Base-by-base conservation (phyloP, 1,284 basidiomycete genomes). In the Ustilago esculenta region DNA sequence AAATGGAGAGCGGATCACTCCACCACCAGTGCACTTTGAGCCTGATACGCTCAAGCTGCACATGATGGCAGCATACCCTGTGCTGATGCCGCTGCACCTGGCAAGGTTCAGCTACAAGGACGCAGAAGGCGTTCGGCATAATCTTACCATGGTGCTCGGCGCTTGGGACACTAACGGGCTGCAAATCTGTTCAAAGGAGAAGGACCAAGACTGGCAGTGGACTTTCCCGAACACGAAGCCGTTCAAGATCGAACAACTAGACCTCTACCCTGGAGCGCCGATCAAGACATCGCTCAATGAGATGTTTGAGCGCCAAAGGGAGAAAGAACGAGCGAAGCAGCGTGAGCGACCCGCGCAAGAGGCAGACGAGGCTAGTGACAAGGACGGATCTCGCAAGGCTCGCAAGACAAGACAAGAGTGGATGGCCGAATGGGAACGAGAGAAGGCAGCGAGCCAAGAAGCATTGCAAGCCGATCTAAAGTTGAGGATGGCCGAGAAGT, bases 81-180 rank as follows among this genome's bases (percentile, higher is more conserved):
- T 71, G 33, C 46, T 71, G 23, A 66, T 71, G 58, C 68, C 68
- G 21, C 39, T 71, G 4, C 63, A 71, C 33, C 35, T 71, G 53
- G 63, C 63, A 9, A 47, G 66, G 14, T 61, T 49, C 43, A 58
- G 57, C 53, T 71, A 63, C 24, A 33, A 25, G 15, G 51, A 61
- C 10, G 15, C 25, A 23, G 46, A 49, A 8, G 58, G 44, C 12
- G 58, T 47, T 4, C 29, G 7, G 18, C 46, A 52, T 8, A 25
- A 30, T 23, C 33, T 71, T 36, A 71, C 63, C 9, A 44, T 57
- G 29, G 68, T 66, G 12, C 20, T 66, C 12, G 68, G 63, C 4
- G 68, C 50, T 10, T 71, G 67, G 67, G 60, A 70, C 15, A 33
- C 47, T 12, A 58, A 41, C 9, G 66, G 55, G 2, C 36, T 54